phyloP scores from a whole-genome alignment of 192 early-diverging fungal genomes.

The Coemansia erecta region DNA sequence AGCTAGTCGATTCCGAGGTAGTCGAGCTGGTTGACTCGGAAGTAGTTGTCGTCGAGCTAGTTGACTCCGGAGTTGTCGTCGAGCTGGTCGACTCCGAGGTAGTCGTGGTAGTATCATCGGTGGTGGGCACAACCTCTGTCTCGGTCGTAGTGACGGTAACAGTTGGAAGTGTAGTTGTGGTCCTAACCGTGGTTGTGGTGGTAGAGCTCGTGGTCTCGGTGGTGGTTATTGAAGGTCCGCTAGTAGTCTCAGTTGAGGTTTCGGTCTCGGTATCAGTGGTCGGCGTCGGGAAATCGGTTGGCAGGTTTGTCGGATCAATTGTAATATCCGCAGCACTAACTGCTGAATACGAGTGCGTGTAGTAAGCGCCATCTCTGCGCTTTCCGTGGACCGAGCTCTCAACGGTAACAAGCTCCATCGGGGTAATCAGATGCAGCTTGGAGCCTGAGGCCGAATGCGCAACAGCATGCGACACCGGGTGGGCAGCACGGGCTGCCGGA shows the following conservation, averaged over 20 bases:
- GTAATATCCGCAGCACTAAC: background rate
- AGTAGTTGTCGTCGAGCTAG: constrained; percentile 3
- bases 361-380: background rate
- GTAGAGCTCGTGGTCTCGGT: constrained; percentile 5
- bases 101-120: background rate
- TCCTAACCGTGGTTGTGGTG: background rate
- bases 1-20: background rate
- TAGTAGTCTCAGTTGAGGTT: constrained; percentile 2
- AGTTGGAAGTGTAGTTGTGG: background rate
- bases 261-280: background rate
- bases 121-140: background rate
- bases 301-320: background rate
- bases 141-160: background rate
- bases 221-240: background rate
- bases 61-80: background rate
- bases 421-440: constrained; percentile 1
- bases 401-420: constrained; percentile 5
- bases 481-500: too few relatives aligned
- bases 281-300: background rate
- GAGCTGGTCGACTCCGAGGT: background rate
- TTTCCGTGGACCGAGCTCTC: background rate
- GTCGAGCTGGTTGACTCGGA: background rate
- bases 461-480: too few relatives aligned
- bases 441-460: too few relatives aligned
- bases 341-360: background rate